Conservation (phyloP, 164 flowering plant species). For the Dillenia turbinata region DNA sequence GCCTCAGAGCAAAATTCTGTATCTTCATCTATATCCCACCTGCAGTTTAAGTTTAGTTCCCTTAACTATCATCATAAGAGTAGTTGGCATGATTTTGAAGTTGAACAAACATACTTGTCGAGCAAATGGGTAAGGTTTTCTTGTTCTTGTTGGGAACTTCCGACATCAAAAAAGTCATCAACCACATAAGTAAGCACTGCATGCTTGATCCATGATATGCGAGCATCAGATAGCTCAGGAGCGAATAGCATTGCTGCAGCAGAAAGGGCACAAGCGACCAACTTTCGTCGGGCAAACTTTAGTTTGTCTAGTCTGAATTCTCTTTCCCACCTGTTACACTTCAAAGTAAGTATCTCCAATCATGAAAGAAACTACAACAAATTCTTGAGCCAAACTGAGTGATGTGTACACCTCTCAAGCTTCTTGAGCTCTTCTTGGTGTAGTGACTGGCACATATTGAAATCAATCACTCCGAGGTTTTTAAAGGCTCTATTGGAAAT, state of each 20-base stretch:
- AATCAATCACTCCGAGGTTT: slow-evolving; percentile 24
- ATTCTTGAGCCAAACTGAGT: too few relatives aligned
- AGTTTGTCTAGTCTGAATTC: slow-evolving; percentile 2
- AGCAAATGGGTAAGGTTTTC: slow-evolving; percentile 24
- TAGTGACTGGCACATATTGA: slow-evolving; percentile 22
- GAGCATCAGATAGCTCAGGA: slow-evolving; percentile 30
- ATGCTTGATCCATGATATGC: slow-evolving; percentile 32
- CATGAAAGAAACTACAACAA: too few relatives aligned
- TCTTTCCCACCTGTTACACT: slow-evolving; percentile 1
- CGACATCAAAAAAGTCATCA: slow-evolving; percentile 36
- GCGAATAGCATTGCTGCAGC: slow-evolving; percentile 26
- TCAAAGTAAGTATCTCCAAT: too few relatives aligned
- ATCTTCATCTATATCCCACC: slow-evolving; percentile 25
- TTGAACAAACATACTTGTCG: slow-evolving; percentile 19
- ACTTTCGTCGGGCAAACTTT: slow-evolving; percentile 4
- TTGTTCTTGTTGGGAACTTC: slow-evolving; percentile 33
- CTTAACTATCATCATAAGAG: neutral
- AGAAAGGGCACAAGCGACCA: slow-evolving; percentile 12
- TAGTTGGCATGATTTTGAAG: neutral
- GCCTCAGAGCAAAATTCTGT: slow-evolving; percentile 25
- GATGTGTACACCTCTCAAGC: slow-evolving; percentile 18
- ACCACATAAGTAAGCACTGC: slow-evolving; percentile 29
- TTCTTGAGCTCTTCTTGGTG: slow-evolving; percentile 20
- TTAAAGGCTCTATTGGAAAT: slow-evolving; percentile 13
- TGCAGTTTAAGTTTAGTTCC: neutral